Evolutionary conservation across 202 grass and related monocot species (phyloP).

Genomic region (Miscanthus sacchariflorus): DNA sequence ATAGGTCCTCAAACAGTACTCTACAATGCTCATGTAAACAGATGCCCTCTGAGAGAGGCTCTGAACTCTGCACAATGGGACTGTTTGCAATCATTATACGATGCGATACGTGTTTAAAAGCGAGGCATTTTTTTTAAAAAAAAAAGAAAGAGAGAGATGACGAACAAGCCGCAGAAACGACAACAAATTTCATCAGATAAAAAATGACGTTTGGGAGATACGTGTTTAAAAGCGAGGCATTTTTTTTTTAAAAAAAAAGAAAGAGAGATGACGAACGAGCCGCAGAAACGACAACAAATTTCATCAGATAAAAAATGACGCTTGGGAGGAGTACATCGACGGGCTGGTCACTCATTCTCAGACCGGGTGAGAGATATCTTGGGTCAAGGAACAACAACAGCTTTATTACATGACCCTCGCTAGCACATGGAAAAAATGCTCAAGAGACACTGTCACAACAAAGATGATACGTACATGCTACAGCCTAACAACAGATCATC

Average conservation of each 20-base stretch:
- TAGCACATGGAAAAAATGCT: slow-evolving; percentile 48
- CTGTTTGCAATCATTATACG: too few species aligned
- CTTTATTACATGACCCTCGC: slow-evolving; percentile 52
- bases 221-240: too few species aligned
- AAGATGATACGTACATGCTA: slow-evolving; percentile 28
- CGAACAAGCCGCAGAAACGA: not conserved
- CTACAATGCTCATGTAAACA: too few species aligned
- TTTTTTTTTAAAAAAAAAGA: too few species aligned
- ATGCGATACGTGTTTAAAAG: too few species aligned
- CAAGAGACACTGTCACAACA: not conserved
- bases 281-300: not conserved
- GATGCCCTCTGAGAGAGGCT: too few species aligned
- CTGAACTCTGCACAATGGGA: too few species aligned
- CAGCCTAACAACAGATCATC: slow-evolving; percentile 48
- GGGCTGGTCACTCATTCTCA: not conserved
- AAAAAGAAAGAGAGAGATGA: too few species aligned
- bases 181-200: not conserved
- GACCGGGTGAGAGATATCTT: not conserved
- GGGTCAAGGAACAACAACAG: slow-evolving; percentile 4
- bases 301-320: not conserved
- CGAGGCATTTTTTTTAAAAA: too few species aligned
- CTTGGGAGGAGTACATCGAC: not conserved
- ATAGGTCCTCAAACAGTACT: too few species aligned
- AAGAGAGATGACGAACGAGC: not conserved
- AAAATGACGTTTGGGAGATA: not conserved